Evolutionary conservation across 2,329 filamentous ascomycete genomes (phyloP).

Genomic region (Drechmeria coniospora): DNA sequence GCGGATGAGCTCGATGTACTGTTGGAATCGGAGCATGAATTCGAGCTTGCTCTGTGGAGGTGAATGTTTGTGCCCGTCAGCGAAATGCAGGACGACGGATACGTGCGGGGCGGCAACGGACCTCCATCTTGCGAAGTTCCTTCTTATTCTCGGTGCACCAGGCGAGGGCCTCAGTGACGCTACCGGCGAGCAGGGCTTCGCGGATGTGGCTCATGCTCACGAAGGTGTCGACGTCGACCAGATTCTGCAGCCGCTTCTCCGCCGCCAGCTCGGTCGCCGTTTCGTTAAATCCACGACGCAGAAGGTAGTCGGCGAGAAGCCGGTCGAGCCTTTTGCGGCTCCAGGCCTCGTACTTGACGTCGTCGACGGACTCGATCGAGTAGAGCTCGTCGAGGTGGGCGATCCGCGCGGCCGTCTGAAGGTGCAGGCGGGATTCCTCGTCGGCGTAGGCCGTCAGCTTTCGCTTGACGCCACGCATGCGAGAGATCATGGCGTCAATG

Average conservation of each 20-base stretch:
- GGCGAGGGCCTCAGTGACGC: constrained; percentile 61
- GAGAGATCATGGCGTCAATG: constrained; percentile 70
- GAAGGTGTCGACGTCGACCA: constrained; percentile 85
- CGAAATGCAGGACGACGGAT: constrained; percentile 1
- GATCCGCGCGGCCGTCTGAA: constrained; percentile 60
- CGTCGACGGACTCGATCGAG: constrained; percentile 63
- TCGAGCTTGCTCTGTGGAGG: constrained; percentile 60
- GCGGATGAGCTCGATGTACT: constrained; percentile 84
- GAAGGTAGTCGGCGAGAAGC: constrained; percentile 79
- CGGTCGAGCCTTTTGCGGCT: constrained; percentile 67
- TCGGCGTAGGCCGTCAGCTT: constrained; percentile 66
- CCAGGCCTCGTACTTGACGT: constrained; percentile 91
- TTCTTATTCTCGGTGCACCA: constrained; percentile 95
- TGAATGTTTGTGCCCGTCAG: constrained; percentile 1
- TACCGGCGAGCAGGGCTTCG: constrained; percentile 52
- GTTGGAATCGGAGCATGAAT: constrained; percentile 83
- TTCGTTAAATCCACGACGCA: constrained; percentile 67
- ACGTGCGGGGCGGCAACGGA: no score
- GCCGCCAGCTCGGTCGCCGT: constrained; percentile 61
- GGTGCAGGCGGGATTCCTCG: constrained; percentile 65
- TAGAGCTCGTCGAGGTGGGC: constrained; percentile 71
- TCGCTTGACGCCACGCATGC: constrained; percentile 75
- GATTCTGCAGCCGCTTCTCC: constrained; percentile 59
- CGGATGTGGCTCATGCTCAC: constrained; percentile 66
- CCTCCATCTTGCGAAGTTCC: constrained; percentile 73